Base-by-base conservation (phyloP, 2,329 filamentous ascomycete genomes). In the Aspergillus sergii region DNA sequence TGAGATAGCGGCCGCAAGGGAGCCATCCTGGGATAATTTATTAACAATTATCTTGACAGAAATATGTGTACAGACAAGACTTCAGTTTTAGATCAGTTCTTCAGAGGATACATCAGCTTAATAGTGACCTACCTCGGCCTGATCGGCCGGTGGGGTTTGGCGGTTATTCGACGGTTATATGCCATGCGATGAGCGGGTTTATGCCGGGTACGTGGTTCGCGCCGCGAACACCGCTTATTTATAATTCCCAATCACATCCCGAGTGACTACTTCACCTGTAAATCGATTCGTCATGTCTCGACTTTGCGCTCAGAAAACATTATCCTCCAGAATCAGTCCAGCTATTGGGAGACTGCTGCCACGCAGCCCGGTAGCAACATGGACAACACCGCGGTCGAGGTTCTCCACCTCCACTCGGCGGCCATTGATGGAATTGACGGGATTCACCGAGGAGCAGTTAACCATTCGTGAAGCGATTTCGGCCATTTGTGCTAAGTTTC, bases 401-500 rank as follows among this genome's bases (percentile, higher is more conserved):
- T 79, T 79, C 63, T 79, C 77, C n/a, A 72, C 70, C 23, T 73
- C 76, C 30, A 57, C 70, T 39, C 67, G 65, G 12, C 69, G 66
- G 34, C 67, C 69, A 14, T 80, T 93, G 59, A 93, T 94, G 91
- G 89, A 92, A 67, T 88, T 85, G 41, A 86, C 86, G 1, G 87
- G 89, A 30, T 93, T 94, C 78, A 89, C 87, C 0, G 87, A 91
- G 51, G 89, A 88, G 56, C 91, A 94, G 71, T 72, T 93, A 53
- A 87, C 85, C 58, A 91, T 94, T 4, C 85, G 90, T 41, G 89
- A 93, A 64, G 88, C 90, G 0, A 84, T 94, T 23, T 78, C 81
- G 3, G 87, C 89, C 28, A 82, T 94, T 30, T 94, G 91, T 75
- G 81, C 87, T 1, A 82, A 86, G 11, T 94, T 92, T 65, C 86